phyloP scores from a whole-genome alignment of 2,329 filamentous ascomycete species.

The Penicillium frequentans region DNA sequence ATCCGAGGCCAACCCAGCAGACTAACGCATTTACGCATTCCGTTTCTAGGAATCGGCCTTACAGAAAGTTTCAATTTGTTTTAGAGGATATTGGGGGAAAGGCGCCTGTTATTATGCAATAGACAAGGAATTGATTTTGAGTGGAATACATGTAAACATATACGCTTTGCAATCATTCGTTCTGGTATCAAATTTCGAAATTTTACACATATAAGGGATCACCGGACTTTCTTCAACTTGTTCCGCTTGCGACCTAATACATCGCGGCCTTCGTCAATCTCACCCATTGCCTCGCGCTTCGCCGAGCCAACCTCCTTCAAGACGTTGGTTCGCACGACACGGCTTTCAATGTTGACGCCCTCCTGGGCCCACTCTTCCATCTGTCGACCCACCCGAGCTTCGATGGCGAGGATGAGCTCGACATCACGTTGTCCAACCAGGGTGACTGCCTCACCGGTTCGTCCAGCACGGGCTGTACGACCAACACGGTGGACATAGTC shows the following conservation, averaged over 20 bases:
- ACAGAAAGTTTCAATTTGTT: not conserved
- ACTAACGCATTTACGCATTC: not conserved
- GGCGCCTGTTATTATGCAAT: not conserved
- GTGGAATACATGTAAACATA: not conserved
- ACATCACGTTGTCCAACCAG: constrained; percentile 94
- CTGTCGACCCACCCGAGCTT: constrained; percentile 72
- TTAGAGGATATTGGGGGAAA: not conserved
- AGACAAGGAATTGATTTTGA: not conserved
- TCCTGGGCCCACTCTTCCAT: constrained; percentile 87
- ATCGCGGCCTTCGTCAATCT: constrained; percentile 89
- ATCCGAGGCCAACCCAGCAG: not conserved
- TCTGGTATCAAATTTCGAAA: constrained; percentile 13
- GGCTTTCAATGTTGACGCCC: constrained; percentile 88
- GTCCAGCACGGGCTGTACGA: constrained; percentile 88
- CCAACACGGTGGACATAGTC: constrained; percentile 98
- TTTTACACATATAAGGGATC: constrained; percentile 7
- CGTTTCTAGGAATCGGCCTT: not conserved
- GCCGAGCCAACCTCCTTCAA: constrained; percentile 92
- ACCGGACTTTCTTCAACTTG: constrained; percentile 46
- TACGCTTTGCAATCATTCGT: not conserved
- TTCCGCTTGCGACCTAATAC: constrained; percentile 76
- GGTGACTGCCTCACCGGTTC: constrained; percentile 77
- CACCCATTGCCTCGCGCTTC: constrained; percentile 86
- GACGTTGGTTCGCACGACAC: constrained; percentile 74
- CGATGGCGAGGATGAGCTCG: constrained; percentile 84